Evolutionary conservation across 1,139 yeast genomes (phyloP), one percentile per base, ranked within the genome.

Genomic region (Blastobotrys serpentis): DNA sequence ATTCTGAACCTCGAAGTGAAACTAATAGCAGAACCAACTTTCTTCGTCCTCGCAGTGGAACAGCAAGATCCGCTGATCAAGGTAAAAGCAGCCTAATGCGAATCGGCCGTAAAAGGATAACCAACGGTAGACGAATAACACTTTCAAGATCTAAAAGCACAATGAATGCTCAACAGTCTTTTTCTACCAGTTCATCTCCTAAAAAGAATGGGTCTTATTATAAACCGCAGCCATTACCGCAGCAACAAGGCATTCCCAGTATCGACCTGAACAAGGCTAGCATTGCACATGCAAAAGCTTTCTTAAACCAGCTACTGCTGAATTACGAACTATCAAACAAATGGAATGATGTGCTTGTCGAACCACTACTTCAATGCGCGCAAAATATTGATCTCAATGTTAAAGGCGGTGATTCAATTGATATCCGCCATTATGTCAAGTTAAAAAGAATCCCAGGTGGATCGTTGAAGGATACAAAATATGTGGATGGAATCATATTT

Each of bases 401-500:
- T 6, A 73, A 74, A 42, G 75, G 72, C 30, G 84, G 89, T 2
- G 94, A 86, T 53, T 84, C 86, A 3, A 75, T 89, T 53, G 97
- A 94, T 62, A 82, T 90, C 47, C 77, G 94, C 33, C 94, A 86
- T 56, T 90, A 88, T 65, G 82, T 92, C 43, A 94, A 94, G 62
- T 75, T 92, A 43, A 94, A 92, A 62, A 77, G 89, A 53, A 79
- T 90, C 10, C 75, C 84, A 1, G 98, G 98, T 0, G 92, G 92
- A 0, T 57, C 67, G 1, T 65, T 71, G 1, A 72, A 72, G 13
- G 83, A 84, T 43, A 80, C 95, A 0, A 69, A 71, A 32, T 77
- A 81, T 40, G 66, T 90, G 13, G 82, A 86, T 60, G 99, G 98
- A 1, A 69, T 88, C 4, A 84, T 87, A 10, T 88, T 90, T 66